A percentile compares a stretch with the other conserved stretches of the same genome.
Evolutionary conservation across 768 basidiomycete species (phyloP).

Genomic region (Podaxis sp.): DNA sequence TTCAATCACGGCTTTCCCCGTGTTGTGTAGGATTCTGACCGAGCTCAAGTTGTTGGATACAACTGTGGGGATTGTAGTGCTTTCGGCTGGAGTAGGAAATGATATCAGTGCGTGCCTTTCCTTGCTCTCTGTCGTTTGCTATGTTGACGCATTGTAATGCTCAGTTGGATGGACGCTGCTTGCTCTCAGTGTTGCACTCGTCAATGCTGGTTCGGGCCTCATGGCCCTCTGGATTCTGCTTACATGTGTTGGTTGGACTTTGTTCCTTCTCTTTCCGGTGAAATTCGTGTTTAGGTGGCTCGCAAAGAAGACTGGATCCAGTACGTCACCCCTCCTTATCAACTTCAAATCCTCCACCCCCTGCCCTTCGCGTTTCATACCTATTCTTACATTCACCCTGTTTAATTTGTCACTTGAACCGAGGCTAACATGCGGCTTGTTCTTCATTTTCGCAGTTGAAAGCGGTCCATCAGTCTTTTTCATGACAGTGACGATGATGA

Average conservation of each 20-base stretch:
- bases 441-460: conserved; percentile 36
- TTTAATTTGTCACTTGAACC: background rate
- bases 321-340: conserved; percentile 20
- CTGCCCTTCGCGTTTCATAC: background rate
- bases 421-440: background rate
- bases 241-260: conserved; percentile 71
- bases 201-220: conserved; percentile 80
- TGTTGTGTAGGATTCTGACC: conserved; percentile 82
- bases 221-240: conserved; percentile 86
- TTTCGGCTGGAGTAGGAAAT: conserved; percentile 89
- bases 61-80: conserved; percentile 86
- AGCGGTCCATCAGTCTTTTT: conserved; percentile 84
- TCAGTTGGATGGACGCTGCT: conserved; percentile 81
- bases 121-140: background rate
- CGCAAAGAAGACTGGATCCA: conserved; percentile 73
- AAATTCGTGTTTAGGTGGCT: conserved; percentile 63
- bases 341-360: conserved; percentile 6
- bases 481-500: conserved; percentile 79
- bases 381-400: background rate
- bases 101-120: conserved; percentile 48
- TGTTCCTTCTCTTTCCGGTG: conserved; percentile 70
- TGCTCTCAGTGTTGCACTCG: conserved; percentile 87
- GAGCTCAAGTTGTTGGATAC: conserved; percentile 91
- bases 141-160: background rate
- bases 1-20: conserved; percentile 84